Evolutionary conservation across 345 rosid species (phyloP).

Genomic region (Boechera divaricarpa): DNA sequence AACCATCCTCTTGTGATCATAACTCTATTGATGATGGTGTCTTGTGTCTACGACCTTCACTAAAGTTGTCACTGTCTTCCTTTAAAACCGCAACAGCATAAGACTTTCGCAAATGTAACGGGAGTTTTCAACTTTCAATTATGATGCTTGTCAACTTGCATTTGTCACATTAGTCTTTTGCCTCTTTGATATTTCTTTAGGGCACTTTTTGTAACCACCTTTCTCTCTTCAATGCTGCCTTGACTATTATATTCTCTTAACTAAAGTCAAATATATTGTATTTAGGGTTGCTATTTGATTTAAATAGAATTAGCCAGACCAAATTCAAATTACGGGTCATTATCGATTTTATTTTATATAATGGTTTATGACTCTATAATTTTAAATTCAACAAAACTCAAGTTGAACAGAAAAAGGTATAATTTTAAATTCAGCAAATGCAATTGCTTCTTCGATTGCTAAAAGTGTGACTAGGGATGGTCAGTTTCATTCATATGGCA

Average conservation of each 20-base stretch:
- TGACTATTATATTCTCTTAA: conserved; percentile 7
- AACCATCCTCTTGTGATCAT: conserved; percentile 9
- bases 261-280: background rate
- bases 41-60: conserved; percentile 2
- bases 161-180: background rate
- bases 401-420: background rate
- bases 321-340: background rate
- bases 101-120: conserved; percentile 1
- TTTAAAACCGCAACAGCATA: conserved; percentile 15
- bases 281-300: background rate
- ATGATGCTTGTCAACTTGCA: conserved; percentile 6
- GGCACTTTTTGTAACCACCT: background rate
- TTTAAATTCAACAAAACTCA: background rate
- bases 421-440: too few species aligned
- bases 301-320: background rate
- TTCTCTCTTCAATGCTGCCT: conserved; percentile 3
- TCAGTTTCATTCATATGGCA: too few species aligned
- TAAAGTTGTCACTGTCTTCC: conserved; percentile 34
- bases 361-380: background rate
- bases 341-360: background rate
- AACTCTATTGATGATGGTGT: background rate
- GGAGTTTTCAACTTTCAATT: conserved; percentile 16
- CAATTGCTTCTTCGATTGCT: too few species aligned
- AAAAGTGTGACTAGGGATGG: too few species aligned
- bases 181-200: conserved; percentile 7